Base-by-base conservation (phyloP, 1,284 basidiomycete genomes). In the Coniophora puteana region DNA sequence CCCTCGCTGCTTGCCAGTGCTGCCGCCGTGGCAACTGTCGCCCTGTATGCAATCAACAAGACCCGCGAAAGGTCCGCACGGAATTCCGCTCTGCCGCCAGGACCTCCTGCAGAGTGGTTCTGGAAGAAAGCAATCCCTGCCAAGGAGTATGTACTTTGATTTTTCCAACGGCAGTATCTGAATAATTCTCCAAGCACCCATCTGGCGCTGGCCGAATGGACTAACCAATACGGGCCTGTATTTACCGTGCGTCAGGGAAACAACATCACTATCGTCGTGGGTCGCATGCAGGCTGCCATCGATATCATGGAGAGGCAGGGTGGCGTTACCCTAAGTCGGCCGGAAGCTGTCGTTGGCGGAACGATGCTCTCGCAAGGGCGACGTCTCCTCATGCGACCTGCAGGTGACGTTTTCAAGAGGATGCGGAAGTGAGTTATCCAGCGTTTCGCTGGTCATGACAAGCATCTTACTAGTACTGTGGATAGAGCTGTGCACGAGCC, bases 401-500 rank as follows among this genome's bases (percentile, higher is more conserved):
- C 41, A 11, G 53, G 53, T 4, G 46, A 46, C 14, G 40, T 40
- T 14, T 49, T 57, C 35, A 51, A 50, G 34, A 50, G 51, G 29
- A 32, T 55, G 23, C 30, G 43, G 33, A 53, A 48, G 58, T 62
- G n/a, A 39, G 20, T 46, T 18, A n/a, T n/a, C n/a, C 17, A 14
- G 10, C 6, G 13, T 13, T 18, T 14, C 1, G 27, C 18, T n/a
- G 8, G 10, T 29, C n/a, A n/a, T 11, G 4, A 5, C 12, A 4
- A 8, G 21, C 8, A 12, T 21, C 21, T 4, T 31, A 7, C 23
- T 32, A n/a, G 33, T 31, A 17, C 13, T 8, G 20, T 14, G n/a
- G 10, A 21, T 30, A 73, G 69, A 38, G 76, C 74, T 1, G 59
- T 80, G 8, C 77, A 80, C 44, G 63, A 70, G 0, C 71, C 75